Evolutionary conservation across 2,329 filamentous ascomycete species (phyloP), one percentile per base, ranked within the genome.

Genomic region (Esteya vermicola): DNA sequence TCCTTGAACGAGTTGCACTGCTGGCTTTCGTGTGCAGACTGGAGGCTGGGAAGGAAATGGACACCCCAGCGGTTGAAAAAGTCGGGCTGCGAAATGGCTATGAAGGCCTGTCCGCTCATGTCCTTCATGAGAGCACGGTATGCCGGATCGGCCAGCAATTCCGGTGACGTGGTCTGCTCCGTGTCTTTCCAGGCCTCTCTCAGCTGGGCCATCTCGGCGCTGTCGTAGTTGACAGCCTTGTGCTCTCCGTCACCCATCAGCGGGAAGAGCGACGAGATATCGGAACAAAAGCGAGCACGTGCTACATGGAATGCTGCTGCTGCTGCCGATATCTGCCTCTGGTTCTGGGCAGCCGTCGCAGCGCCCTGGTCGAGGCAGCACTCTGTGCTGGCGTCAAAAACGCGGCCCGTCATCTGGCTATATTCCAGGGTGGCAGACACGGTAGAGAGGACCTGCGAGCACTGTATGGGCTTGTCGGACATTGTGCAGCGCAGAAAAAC

Each of bases 1-100:
- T 78, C 75, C 49, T 76, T 75, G 63, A 77, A 78, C 0, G 67
- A 69, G 51, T 75, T 76, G 57, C 73, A 75, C 9, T 68, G 55
- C 52, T 78, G 75, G 20, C 64, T 61, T 1, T 61, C 58, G 47
- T 79, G 71, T 0, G 73, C 72, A 44, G 67, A 63, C 21, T 68
- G 65, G 2, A 77, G 58, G 7, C 68, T 71, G 1, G 66, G 67
- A 6, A 78, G 62, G 51, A 72, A 79, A 52, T 78, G 72, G 6
- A 51, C 49, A 8, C 73, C 73, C 75, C 74, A 79, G 51, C 54
- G 61, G 3, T 28, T 4, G 47, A 66, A 73, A 48, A 64, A 64
- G 0, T 49, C 43, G 0, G 41, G 16, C 0, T 47, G 50, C 3
- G 55, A 52, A 2, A 75, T 50, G 0, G 72, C 72, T 14, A 72